Evolutionary conservation across 176 grass and related monocot genomes (phyloP), one percentile per base, ranked within the genome.

Genomic region (Raddia guianensis): DNA sequence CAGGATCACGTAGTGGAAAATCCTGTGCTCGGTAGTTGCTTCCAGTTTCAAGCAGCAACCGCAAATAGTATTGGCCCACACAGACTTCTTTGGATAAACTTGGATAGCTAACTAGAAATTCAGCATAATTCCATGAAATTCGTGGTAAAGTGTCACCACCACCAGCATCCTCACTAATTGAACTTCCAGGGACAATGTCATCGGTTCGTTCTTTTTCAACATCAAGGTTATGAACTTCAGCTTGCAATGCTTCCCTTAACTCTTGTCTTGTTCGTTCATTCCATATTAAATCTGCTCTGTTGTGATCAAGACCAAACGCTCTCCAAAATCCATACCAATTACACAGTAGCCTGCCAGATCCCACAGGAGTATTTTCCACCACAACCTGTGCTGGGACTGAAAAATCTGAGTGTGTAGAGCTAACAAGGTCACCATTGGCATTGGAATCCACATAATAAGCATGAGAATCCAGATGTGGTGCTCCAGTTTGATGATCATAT

Each of bases 91-190:
- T 99, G 51, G 82, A 99, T 72, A 99, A 92, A 79, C 96, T 99
- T 72, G 90, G 82, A 70, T 99, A 99, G 66, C 91, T 86, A 59
- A 99, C 92, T 40, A 74, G 91, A 87, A 93, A 99, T 68, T 99
- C 96, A 73, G 86, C 89, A 93, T 99, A 99, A 63, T 99, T 99
- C 96, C 96, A 99, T 66, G 96, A 99, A 78, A 99, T 95, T 83
- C 89, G 80, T 67, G 96, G 96, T 73, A 90, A 83, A 64, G 61
- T 93, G 54, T 94, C 92, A 90, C 56, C 64, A 37, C 66, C 72
- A 83, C 49, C 83, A 88, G 49, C 80, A 63, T 88, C 95, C 74
- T 94, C 88, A 55, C 80, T 80, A 47, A 87, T 73, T 14, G 81
- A 86, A 88, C 78, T 85, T 86, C 91, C 84, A 65, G 90, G 93